These are phyloP conservation scores for Nosema granulosis DNA, from an alignment of 371 early-diverging fungal genomes.

Conservation along the genomic window DNA sequence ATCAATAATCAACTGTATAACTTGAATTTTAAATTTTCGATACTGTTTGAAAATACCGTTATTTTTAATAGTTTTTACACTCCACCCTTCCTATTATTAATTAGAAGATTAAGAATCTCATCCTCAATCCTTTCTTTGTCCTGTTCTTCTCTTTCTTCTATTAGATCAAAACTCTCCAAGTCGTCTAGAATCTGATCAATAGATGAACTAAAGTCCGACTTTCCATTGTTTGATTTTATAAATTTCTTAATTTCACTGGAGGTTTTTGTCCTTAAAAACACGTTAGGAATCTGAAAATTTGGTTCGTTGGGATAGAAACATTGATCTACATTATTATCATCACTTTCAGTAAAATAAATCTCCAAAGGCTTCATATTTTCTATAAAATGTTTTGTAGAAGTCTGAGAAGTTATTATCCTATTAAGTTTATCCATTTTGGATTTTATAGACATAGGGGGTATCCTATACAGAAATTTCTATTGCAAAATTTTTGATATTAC, in stretches of 20 bases:
- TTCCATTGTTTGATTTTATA: background rate
- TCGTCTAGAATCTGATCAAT: background rate
- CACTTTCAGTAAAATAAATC: background rate
- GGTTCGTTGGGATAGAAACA: slow-evolving; percentile 55
- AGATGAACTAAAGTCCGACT: background rate
- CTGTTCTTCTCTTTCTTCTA: background rate
- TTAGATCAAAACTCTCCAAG: background rate
- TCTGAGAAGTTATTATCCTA: too few relatives aligned
- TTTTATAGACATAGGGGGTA: background rate
- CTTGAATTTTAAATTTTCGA: too few relatives aligned
- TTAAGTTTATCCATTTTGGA: background rate
- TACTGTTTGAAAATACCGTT: too few relatives aligned
- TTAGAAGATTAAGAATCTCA: background rate
- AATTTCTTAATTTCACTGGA: background rate
- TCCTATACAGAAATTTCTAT: too few relatives aligned
- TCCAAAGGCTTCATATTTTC: slow-evolving; percentile 6
- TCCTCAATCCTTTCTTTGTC: background rate
- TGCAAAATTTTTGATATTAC: too few relatives aligned
- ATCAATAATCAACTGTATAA: too few relatives aligned
- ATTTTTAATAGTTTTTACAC: too few relatives aligned
- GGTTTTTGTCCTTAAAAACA: slow-evolving; percentile 51
- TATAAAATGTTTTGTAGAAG: too few relatives aligned
- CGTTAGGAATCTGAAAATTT: slow-evolving; percentile 63
- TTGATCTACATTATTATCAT: slow-evolving; percentile 8
- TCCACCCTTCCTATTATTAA: background rate